Percentiles rank a stretch among this genome's conserved stretches.
Conservation (phyloP, 345 rosid species). For the Citrus maxima region DNA sequence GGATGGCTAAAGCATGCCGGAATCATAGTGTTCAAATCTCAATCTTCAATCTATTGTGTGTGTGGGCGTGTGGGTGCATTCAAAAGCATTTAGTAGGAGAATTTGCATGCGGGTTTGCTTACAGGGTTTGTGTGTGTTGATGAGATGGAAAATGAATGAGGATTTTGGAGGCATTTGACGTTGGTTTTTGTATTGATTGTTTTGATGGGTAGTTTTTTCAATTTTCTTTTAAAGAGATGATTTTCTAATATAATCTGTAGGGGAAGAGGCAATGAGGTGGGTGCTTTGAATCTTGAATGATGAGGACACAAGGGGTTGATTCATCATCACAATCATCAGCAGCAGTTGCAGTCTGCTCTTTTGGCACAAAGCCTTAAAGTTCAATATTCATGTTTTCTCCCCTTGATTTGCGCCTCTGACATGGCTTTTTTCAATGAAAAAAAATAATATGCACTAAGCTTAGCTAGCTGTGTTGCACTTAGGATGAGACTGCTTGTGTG, state of each 20-base stretch:
- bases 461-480: slow-evolving; percentile 37
- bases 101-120: neutral
- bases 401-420: slow-evolving; percentile 48
- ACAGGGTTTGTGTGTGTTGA: neutral
- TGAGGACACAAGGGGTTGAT: slow-evolving; percentile 10
- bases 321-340: slow-evolving; percentile 14
- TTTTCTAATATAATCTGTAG: neutral
- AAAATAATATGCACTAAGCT: neutral
- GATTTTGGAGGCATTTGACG: slow-evolving; percentile 13
- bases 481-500: neutral
- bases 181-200: neutral
- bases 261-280: neutral
- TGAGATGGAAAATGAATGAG: slow-evolving; percentile 13
- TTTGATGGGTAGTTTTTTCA: neutral
- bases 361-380: neutral
- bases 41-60: neutral
- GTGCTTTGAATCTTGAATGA: slow-evolving; percentile 12
- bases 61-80: too few relatives aligned
- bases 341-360: neutral
- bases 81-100: neutral
- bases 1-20: slow-evolving; percentile 51
- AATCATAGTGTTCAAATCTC: slow-evolving; percentile 32
- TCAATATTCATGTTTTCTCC: neutral
- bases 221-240: too few relatives aligned
- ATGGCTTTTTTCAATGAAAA: neutral